These are phyloP conservation scores for Fusarium sp. DNA, from an alignment of 2,329 filamentous ascomycete genomes.

Conservation along the genomic window DNA sequence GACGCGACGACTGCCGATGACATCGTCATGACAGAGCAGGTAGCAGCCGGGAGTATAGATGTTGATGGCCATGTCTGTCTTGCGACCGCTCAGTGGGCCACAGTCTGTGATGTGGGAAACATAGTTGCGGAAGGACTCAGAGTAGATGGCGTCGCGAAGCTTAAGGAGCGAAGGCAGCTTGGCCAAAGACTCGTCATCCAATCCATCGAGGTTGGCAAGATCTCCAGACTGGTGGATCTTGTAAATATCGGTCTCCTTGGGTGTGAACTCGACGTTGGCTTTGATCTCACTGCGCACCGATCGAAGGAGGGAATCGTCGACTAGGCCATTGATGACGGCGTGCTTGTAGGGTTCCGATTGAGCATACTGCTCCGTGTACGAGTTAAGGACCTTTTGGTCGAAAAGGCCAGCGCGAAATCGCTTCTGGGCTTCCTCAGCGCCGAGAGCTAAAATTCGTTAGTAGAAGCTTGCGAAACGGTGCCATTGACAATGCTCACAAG, in stretches of 20 bases:
- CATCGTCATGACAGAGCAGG: constrained; percentile 96
- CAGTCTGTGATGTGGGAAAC: constrained; percentile 86
- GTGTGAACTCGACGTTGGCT: constrained; percentile 92
- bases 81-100: constrained; percentile 87
- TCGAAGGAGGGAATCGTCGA: constrained; percentile 84
- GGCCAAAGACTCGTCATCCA: constrained; percentile 85
- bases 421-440: constrained; percentile 61
- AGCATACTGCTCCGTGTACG: constrained; percentile 72
- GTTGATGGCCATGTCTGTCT: constrained; percentile 99
- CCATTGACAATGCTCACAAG: constrained; percentile 51
- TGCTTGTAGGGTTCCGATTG: constrained; percentile 84
- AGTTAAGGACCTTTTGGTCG: constrained; percentile 64
- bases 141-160: constrained; percentile 96
- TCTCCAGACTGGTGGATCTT: constrained; percentile 99
- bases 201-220: constrained; percentile 93
- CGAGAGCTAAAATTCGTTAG: constrained; percentile 55
- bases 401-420: constrained; percentile 76
- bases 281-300: constrained; percentile 89
- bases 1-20: constrained; percentile 94
- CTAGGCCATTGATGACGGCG: constrained; percentile 84
- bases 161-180: constrained; percentile 90
- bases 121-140: constrained; percentile 87
- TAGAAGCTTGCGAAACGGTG: constrained; percentile 17
- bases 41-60: constrained; percentile 97
- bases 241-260: constrained; percentile 99